Conservation (phyloP, 345 rosid species). For the Gossypium arboreum region DNA sequence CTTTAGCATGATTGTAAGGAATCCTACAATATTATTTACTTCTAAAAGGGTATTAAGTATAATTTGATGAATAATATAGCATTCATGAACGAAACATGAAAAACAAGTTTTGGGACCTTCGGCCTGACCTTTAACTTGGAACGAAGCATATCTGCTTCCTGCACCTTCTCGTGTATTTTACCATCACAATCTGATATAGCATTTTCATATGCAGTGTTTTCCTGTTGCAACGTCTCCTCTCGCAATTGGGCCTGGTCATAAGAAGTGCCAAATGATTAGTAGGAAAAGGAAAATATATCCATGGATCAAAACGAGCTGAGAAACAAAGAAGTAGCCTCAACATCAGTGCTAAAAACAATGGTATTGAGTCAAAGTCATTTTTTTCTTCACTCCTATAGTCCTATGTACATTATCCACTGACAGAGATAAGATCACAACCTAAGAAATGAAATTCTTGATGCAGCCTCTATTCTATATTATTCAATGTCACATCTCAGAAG, state of each 20-base stretch:
- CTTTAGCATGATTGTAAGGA: not conserved
- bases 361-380: not conserved
- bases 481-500: not conserved
- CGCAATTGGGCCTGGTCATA: constrained; percentile 63
- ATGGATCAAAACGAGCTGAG: not conserved
- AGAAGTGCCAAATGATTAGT: constrained; percentile 14
- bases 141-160: constrained; percentile 56
- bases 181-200: constrained; percentile 72
- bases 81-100: not conserved
- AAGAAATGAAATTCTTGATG: not conserved
- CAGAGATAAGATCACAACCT: not conserved
- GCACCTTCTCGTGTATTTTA: constrained; percentile 61
- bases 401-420: not conserved
- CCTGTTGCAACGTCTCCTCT: constrained; percentile 66
- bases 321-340: not conserved
- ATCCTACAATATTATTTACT: not conserved
- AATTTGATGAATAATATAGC: not conserved
- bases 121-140: constrained; percentile 58
- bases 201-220: constrained; percentile 69
- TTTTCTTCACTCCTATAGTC: not conserved
- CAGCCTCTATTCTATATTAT: not conserved
- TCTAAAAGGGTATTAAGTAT: not conserved
- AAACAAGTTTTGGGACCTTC: not conserved
- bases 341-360: not conserved
- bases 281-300: constrained; percentile 9